Base-by-base conservation (phyloP, 768 basidiomycete species). In the Leccinum subgranulosum region DNA sequence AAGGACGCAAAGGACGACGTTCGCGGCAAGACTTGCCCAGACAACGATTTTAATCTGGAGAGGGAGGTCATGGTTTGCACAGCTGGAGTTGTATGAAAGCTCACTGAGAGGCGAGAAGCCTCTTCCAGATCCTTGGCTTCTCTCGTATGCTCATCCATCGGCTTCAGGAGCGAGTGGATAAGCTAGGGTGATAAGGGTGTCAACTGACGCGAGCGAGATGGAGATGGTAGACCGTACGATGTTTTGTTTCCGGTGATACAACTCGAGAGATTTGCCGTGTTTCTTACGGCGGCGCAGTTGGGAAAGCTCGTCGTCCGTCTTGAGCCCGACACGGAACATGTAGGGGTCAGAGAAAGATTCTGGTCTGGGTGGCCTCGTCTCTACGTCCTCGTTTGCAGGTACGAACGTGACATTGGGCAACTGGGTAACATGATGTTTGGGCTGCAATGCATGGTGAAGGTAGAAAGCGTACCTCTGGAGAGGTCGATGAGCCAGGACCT, bases 91-190 rank as follows among this genome's bases (percentile, higher is more conserved):
- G 36, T 0, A 34, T 23, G 43, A 29, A 46, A 10, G 73, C 83
- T 59, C 66, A 91, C 91, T 21, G 87, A 79, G 49, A 91, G 64
- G 19, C 89, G 86, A 36, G 81, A 77, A 29, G 79, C 79, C 34
- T 87, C 83, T 68, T 87, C 88, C 29, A 86, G 84, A 14, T 80
- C 78, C 58, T 79, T 81, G 15, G 93, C 94, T 64, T 96, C 92
- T 52, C 84, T 81, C 1, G 92, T 93, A 66, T 94, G 90, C 27
- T 88, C 86, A 33, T 93, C 90, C 84, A 98, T 88, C 1, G 94
- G 84, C 73, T 95, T 97, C 31, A 98, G 80, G 59, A 98, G 74
- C 17, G 84, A 81, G 17, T 75, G 69, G 61, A 98, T 96, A 58
- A 94, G 87, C 90, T 96, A 65, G 46, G n/a, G 59, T 19, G 50